A percentile compares a stretch with the other conserved stretches of the same genome.
phyloP scores from a whole-genome alignment of 257 asterid species.

The Plantago elongata region DNA sequence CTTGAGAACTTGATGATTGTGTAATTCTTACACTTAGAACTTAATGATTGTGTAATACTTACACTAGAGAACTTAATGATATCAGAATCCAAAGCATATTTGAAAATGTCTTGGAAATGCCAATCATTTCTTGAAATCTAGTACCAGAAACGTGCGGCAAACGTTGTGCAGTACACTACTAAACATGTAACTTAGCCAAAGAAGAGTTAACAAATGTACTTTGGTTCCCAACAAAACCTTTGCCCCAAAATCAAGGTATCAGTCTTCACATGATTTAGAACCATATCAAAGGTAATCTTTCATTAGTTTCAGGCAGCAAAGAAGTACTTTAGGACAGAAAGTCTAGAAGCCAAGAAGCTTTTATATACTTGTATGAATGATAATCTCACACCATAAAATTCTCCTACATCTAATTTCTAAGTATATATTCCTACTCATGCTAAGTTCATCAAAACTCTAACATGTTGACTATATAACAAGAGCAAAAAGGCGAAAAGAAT shows the following conservation, averaged over 20 bases:
- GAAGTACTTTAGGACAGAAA: no score
- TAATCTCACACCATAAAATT: not conserved
- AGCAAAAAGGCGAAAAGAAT: constrained; percentile 17
- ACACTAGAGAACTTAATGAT: constrained; percentile 5
- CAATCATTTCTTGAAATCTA: constrained; percentile 1
- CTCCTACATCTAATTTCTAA: not conserved
- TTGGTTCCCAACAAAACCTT: not conserved
- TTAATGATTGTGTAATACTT: constrained; percentile 18
- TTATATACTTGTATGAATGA: no score
- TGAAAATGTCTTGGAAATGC: not conserved
- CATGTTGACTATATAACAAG: no score
- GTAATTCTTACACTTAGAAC: constrained; percentile 7
- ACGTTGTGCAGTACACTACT: constrained; percentile 15
- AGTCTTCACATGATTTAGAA: not conserved
- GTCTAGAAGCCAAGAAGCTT: no score
- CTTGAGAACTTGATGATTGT: no score
- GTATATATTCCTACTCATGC: not conserved
- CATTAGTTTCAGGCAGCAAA: no score
- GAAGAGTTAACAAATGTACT: not conserved
- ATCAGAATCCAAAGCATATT: not conserved
- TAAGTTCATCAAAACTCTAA: no score
- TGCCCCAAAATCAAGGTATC: not conserved
- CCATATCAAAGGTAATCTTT: not conserved
- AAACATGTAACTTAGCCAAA: not conserved
- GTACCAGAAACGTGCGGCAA: constrained; percentile 29